Conservation (phyloP, 2,329 filamentous ascomycete genomes). For the Sphaerulina vaccinii region DNA sequence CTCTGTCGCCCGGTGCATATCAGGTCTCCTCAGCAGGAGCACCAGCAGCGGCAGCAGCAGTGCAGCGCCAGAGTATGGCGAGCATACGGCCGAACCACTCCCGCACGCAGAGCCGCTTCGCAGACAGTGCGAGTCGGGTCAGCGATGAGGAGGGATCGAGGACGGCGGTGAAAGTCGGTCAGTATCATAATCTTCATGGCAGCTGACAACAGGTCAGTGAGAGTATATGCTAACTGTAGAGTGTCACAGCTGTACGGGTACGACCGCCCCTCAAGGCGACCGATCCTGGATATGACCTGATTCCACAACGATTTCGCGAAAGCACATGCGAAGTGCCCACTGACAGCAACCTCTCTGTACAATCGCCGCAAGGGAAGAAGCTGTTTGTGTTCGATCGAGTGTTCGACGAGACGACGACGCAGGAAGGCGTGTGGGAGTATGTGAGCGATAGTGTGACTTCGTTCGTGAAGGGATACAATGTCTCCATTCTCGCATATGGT, state of each 20-base stretch:
- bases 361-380: slow-evolving; percentile 88
- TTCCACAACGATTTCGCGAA: slow-evolving; percentile 91
- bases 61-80: slow-evolving; percentile 1
- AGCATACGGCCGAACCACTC: slow-evolving; percentile 13
- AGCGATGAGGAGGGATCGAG: slow-evolving; percentile 25
- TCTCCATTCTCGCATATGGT: slow-evolving; percentile 92
- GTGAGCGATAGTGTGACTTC: slow-evolving; percentile 83
- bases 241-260: slow-evolving; percentile 74
- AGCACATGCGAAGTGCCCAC: slow-evolving; percentile 89
- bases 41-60: neutral
- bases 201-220: neutral
- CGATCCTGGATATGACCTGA: slow-evolving; percentile 91
- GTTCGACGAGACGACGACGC: slow-evolving; percentile 76
- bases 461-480: slow-evolving; percentile 96
- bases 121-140: slow-evolving; percentile 19
- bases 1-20: slow-evolving; percentile 4
- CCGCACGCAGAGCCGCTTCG: slow-evolving; percentile 23
- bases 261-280: slow-evolving; percentile 78
- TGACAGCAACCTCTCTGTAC: slow-evolving; percentile 80
- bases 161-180: slow-evolving; percentile 29
- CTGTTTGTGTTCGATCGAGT: slow-evolving; percentile 96
- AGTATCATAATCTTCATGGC: slow-evolving; percentile 3
- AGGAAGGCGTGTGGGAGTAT: slow-evolving; percentile 94
- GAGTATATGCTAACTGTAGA: slow-evolving; percentile 13
- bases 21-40: neutral